phyloP scores from a whole-genome alignment of 2,329 filamentous ascomycete species.

The Fusarium protoensiforme region DNA sequence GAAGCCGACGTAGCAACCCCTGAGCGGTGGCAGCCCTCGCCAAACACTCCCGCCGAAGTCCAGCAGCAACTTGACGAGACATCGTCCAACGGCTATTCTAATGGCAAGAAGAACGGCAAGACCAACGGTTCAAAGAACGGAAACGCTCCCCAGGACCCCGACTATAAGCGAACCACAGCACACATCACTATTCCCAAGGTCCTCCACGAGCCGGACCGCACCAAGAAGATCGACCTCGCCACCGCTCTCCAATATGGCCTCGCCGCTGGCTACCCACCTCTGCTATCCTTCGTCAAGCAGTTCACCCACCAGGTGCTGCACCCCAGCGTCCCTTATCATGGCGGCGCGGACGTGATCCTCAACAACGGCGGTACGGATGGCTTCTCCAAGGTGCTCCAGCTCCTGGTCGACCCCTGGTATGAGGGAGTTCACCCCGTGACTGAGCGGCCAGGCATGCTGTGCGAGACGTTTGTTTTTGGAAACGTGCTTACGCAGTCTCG shows the following conservation, averaged over 20 bases:
- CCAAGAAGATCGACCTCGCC: constrained; percentile 80
- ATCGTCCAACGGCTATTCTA: not conserved
- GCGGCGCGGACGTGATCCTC: constrained; percentile 80
- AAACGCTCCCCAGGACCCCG: constrained; percentile 28
- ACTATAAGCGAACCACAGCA: constrained; percentile 51
- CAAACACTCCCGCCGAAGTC: constrained; percentile 63
- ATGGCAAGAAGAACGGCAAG: not conserved
- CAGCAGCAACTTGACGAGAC: constrained; percentile 3
- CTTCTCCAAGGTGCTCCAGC: constrained; percentile 79
- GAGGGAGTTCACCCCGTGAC: constrained; percentile 73
- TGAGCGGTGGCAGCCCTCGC: constrained; percentile 77
- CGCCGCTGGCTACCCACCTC: constrained; percentile 82
- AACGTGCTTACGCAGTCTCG: constrained; percentile 75
- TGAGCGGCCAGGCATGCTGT: constrained; percentile 80
- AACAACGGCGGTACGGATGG: constrained; percentile 89
- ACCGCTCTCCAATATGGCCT: constrained; percentile 89
- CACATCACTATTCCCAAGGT: constrained; percentile 80
- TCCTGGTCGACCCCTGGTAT: constrained; percentile 81
- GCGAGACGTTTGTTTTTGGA: constrained; percentile 85
- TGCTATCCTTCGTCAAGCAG: constrained; percentile 81
- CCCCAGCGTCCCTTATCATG: constrained; percentile 81
- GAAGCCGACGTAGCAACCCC: constrained; percentile 83
- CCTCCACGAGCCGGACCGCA: constrained; percentile 65
- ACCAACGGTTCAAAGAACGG: not conserved
- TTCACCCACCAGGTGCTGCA: constrained; percentile 83